phyloP scores from a whole-genome alignment of 2,329 filamentous ascomycete species.

The Penicillium frequentans region DNA sequence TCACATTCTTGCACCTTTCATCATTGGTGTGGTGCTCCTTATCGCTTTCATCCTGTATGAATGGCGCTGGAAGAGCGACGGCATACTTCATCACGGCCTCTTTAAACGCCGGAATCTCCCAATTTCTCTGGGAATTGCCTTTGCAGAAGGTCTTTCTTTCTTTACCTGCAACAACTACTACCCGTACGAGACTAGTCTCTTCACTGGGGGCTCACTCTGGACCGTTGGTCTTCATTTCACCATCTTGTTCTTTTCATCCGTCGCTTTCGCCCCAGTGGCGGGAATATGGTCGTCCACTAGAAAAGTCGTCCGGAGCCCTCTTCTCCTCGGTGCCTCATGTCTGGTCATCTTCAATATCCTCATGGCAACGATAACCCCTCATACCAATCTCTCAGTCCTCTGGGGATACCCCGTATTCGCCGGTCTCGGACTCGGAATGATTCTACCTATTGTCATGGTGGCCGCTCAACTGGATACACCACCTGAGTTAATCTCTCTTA shows the following conservation, averaged over 20 bases:
- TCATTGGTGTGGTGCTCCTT: neutral
- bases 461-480: neutral
- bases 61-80: neutral
- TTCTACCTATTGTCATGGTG: neutral
- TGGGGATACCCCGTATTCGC: neutral
- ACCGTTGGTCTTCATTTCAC: neutral
- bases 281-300: neutral
- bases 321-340: neutral
- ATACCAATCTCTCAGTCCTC: neutral
- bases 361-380: neutral
- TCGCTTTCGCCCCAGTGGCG: neutral
- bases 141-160: neutral
- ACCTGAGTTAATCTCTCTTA: neutral
- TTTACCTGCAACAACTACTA: neutral
- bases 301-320: neutral
- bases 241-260: neutral
- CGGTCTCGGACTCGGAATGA: neutral
- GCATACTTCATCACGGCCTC: neutral
- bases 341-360: neutral
- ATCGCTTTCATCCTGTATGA: neutral
- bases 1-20: neutral
- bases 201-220: neutral
- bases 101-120: neutral
- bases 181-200: neutral
- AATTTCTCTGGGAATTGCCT: neutral